phyloP scores from a whole-genome alignment of 148 eudicot species.

The Rhododendron ferrugineum region DNA sequence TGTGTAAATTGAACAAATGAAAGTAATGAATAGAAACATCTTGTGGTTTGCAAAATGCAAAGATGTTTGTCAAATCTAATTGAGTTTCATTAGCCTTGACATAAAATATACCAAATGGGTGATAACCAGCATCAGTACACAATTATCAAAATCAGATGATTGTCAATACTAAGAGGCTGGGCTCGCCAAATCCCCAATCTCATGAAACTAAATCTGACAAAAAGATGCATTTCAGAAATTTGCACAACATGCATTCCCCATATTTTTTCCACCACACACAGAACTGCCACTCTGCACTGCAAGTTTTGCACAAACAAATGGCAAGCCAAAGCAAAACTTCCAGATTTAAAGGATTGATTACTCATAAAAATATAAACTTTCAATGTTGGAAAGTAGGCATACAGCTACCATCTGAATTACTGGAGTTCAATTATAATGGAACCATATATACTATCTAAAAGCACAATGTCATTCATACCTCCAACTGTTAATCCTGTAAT shows the following conservation, averaged over 20 bases:
- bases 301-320: background rate
- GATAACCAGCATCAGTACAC: background rate
- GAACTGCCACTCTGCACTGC: background rate
- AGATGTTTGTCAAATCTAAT: background rate
- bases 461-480: constrained; percentile 38
- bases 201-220: background rate
- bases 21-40: background rate
- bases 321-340: background rate
- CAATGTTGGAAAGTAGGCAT: background rate
- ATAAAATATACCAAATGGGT: background rate
- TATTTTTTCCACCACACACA: background rate
- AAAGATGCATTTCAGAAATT: background rate
- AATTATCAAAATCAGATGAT: background rate
- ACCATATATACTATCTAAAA: background rate
- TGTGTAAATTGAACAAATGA: background rate
- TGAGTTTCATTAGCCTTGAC: background rate
- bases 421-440: background rate
- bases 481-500: constrained; percentile 69
- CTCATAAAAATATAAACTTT: background rate
- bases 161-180: background rate
- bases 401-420: background rate
- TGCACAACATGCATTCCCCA: background rate
- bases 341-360: background rate
- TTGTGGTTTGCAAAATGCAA: background rate
- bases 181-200: background rate